Evolutionary conservation across 352 stramenopile genomes (phyloP).

Genomic region (Pythium graminicola): DNA sequence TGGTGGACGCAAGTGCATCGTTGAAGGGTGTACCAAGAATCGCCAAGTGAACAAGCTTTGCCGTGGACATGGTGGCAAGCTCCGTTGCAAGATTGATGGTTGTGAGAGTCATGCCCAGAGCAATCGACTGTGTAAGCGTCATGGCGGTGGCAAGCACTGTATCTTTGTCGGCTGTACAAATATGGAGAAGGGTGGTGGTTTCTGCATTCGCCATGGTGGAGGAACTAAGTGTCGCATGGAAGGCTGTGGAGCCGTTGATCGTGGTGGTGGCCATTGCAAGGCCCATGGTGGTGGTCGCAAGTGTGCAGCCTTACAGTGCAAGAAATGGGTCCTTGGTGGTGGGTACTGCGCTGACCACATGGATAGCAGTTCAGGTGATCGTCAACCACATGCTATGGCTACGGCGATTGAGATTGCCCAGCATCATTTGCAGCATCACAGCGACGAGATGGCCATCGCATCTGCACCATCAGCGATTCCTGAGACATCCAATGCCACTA

Average conservation of each 20-base stretch:
- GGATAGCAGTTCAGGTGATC: conserved; percentile 29
- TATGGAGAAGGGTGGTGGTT: conserved; percentile 79
- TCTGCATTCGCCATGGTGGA: conserved; percentile 78
- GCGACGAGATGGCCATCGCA: conserved; percentile 5
- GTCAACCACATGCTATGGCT: conserved; percentile 14
- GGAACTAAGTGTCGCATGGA: conserved; percentile 68
- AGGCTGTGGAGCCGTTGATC: conserved; percentile 59
- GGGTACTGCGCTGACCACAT: conserved; percentile 67
- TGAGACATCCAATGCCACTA: neutral
- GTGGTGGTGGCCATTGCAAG: conserved; percentile 79
- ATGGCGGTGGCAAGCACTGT: conserved; percentile 71
- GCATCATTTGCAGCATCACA: conserved; percentile 15
- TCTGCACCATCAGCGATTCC: neutral
- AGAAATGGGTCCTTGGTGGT: conserved; percentile 73
- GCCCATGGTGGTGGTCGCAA: conserved; percentile 79
- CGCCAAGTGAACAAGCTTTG: conserved; percentile 82
- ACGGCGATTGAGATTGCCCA: conserved; percentile 27
- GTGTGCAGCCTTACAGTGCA: conserved; percentile 60
- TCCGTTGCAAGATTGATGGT: conserved; percentile 70
- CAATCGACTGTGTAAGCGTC: conserved; percentile 77
- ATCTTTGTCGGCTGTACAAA: conserved; percentile 69
- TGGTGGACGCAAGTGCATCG: conserved; percentile 72
- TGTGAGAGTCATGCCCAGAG: conserved; percentile 75
- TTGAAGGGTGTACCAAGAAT: conserved; percentile 82
- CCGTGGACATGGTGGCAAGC: conserved; percentile 71